Evolutionary conservation across 257 asterid genomes (phyloP).

Genomic region (Cinchona pubescens): DNA sequence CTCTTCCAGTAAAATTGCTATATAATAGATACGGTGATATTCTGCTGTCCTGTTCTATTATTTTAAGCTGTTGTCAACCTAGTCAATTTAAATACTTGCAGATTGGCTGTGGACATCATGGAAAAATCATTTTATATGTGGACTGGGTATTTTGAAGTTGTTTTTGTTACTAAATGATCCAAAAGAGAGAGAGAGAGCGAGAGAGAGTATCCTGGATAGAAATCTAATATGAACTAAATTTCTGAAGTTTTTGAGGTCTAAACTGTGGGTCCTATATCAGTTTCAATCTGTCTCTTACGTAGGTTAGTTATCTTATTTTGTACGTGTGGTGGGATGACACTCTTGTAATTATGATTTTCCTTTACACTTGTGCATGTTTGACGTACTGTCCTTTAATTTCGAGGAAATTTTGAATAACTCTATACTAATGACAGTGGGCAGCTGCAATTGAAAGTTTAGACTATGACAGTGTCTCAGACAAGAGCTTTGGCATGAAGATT

Average conservation of each 20-base stretch:
- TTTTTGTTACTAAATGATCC: no score
- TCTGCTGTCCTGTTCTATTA: neutral
- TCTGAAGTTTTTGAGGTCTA: neutral
- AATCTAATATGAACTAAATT: no score
- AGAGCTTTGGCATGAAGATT: slow-evolving; percentile 92
- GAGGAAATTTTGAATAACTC: neutral
- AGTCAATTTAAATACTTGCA: neutral
- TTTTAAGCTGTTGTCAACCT: neutral
- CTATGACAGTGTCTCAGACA: slow-evolving; percentile 82
- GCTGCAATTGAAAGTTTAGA: slow-evolving; percentile 89
- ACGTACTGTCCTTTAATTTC: neutral
- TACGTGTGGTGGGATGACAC: no score
- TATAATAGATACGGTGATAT: neutral
- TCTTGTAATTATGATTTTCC: neutral
- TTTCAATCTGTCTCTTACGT: neutral
- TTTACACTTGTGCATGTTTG: neutral
- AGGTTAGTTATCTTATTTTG: neutral
- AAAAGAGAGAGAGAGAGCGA: no score
- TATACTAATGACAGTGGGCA: slow-evolving; percentile 73
- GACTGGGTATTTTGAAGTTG: no score
- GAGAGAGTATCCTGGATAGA: no score
- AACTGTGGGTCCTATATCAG: neutral
- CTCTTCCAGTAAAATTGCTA: neutral
- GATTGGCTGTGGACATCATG: no score
- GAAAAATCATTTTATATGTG: neutral